phyloP scores from a whole-genome alignment of 768 basidiomycete species.

The Suillus decipiens region DNA sequence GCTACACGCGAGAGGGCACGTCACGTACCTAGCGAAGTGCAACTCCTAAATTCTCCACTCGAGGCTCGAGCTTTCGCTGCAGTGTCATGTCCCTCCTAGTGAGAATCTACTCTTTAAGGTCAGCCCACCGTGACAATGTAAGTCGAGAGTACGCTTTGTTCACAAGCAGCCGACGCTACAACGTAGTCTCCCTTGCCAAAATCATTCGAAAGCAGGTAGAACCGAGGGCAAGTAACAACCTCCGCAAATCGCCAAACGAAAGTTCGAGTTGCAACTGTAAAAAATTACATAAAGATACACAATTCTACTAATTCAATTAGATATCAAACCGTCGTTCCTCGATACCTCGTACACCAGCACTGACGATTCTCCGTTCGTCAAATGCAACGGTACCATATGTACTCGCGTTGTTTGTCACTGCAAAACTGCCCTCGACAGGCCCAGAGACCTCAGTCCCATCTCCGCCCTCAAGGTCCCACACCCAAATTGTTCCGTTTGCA shows the following conservation, averaged over 20 bases:
- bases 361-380: slow-evolving; percentile 75
- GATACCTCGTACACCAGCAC: slow-evolving; percentile 32
- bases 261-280: background rate
- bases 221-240: too few relatives aligned
- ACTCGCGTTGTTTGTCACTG: slow-evolving; percentile 17
- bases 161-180: background rate
- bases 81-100: background rate
- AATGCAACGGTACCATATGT: slow-evolving; percentile 56
- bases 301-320: slow-evolving; percentile 14
- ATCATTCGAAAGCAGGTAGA: background rate
- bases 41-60: too few relatives aligned
- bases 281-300: background rate
- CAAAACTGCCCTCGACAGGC: slow-evolving; percentile 38
- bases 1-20: too few relatives aligned
- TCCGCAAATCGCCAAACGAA: too few relatives aligned
- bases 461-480: slow-evolving; percentile 79
- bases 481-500: slow-evolving; percentile 74
- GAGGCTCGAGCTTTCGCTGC: background rate
- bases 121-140: background rate
- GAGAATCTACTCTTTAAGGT: background rate
- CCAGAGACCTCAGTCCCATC: slow-evolving; percentile 37
- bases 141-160: background rate
- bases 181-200: background rate
- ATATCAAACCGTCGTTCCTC: slow-evolving; percentile 39
- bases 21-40: too few relatives aligned